phyloP scores from a whole-genome alignment of 2,329 filamentous ascomycete genomes.

The Raffaelea arxii region DNA sequence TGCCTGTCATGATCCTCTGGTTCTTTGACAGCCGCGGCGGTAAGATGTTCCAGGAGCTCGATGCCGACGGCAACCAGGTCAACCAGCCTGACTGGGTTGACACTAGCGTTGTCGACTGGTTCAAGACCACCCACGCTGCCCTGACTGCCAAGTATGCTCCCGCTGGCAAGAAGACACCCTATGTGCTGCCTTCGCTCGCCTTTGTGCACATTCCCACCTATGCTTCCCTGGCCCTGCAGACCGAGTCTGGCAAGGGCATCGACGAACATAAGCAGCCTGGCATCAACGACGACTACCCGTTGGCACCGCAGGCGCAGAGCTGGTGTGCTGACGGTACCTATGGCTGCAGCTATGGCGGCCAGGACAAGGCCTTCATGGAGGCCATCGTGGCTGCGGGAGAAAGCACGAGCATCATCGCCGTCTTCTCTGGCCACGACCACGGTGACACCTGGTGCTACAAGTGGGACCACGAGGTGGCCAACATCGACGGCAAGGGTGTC shows the following conservation, averaged over 20 bases:
- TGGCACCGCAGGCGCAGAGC: constrained; percentile 22
- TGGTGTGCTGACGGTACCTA: constrained; percentile 19
- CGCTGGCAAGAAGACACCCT: constrained; percentile 4
- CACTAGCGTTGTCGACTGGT: constrained; percentile 32
- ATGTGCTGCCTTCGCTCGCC: constrained; percentile 31
- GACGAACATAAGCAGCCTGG: constrained; percentile 21
- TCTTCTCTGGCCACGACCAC: constrained; percentile 54
- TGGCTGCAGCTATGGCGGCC: constrained; percentile 24
- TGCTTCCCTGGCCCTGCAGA: constrained; percentile 18
- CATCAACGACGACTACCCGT: constrained; percentile 21
- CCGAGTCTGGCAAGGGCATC: constrained; percentile 16
- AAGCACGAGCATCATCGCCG: constrained; percentile 37
- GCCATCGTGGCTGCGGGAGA: constrained; percentile 39
- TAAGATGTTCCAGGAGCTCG: constrained; percentile 23
- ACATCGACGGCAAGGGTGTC: constrained; percentile 24
- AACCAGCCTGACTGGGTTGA: constrained; percentile 32
- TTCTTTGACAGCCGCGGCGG: constrained; percentile 52
- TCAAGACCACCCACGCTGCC: constrained; percentile 23
- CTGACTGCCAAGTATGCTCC: constrained; percentile 18
- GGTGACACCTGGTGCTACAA: constrained; percentile 40
- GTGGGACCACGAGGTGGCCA: constrained; percentile 19
- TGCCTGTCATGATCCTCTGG: constrained; percentile 38
- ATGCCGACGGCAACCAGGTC: constrained; percentile 11
- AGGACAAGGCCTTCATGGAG: constrained; percentile 48
- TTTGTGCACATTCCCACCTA: constrained; percentile 39